Base-by-base conservation (phyloP, 306 rosid genomes). In the Psophocarpus tetragonolobus region DNA sequence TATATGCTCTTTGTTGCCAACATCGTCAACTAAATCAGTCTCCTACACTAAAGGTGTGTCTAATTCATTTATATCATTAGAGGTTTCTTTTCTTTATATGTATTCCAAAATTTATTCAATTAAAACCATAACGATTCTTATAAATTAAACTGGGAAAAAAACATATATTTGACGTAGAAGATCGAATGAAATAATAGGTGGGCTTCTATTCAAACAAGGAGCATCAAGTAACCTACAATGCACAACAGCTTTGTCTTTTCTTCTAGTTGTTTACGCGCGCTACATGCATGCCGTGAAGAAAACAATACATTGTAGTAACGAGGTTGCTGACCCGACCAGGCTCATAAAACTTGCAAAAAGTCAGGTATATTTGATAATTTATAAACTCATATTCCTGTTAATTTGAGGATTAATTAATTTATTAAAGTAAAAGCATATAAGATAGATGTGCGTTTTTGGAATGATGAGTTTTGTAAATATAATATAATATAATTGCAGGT, bases 1-100 rank as follows among this genome's bases (percentile, higher is more conserved):
- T 57, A 30, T 87, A 3, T 89, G 93, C 62, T 67, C 90, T 27
- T 26, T 87, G 29, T 75, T 87, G 79, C 90, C 90, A 0, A 67
- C 68, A 33, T 84, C 92, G 5, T 83, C 87, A 0, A 1, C 29
- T 45, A 80, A 75, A 61, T 45, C 87, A 8, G 82, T 80, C 30
- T 11, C 64, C 2, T 84, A 82, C 72, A 64, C 90, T 3, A 45
- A 73, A 51, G 92, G 92, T 87, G 76, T 14, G 0, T 21, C 0
- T 38, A 12, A 10, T 2, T 47, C n/a, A n/a, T n/a, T n/a, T 42
- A 42, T 42, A 42, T 3, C 5, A 42, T 14, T 13, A 3, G 48
- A 42, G 48, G n/a, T n/a, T n/a, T n/a, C 2, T 42, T 13, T 42
- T 42, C 48, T 42, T 42, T 39, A 39, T 8, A 39, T 39, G 10